Evolutionary conservation across 306 rosid genomes (phyloP).

Genomic region (Lotus japonicus): DNA sequence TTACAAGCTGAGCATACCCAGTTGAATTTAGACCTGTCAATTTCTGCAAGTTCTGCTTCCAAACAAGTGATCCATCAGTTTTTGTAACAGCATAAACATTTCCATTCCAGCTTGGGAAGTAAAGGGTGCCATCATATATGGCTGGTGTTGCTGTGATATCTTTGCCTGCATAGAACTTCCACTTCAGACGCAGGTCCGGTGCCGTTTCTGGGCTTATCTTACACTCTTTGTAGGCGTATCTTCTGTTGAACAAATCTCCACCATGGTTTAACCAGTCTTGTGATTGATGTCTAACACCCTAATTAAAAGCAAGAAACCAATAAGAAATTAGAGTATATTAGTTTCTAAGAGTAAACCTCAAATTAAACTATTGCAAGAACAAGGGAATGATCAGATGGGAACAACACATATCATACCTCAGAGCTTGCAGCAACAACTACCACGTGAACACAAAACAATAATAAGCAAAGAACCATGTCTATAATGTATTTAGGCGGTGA

Average conservation of each 20-base stretch:
- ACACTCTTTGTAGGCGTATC: constrained; percentile 44
- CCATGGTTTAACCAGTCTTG: constrained; percentile 64
- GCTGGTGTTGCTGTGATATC: constrained; percentile 63
- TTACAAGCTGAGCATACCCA: constrained; percentile 27
- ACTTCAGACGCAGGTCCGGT: constrained; percentile 33
- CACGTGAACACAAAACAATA: neutral
- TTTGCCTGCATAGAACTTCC: constrained; percentile 50
- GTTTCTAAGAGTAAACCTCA: neutral
- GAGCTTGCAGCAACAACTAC: neutral
- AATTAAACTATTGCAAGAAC: neutral
- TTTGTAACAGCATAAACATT: constrained; percentile 48
- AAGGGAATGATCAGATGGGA: neutral
- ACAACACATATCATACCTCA: neutral
- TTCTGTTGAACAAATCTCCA: constrained; percentile 52
- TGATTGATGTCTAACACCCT: constrained; percentile 1
- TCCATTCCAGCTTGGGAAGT: constrained; percentile 79
- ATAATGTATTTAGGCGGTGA: neutral
- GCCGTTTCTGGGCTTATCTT: constrained; percentile 43
- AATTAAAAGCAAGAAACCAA: neutral
- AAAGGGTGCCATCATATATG: constrained; percentile 32
- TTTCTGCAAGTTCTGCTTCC: constrained; percentile 27
- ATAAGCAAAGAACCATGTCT: neutral
- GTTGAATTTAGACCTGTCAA: constrained; percentile 44
- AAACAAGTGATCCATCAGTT: constrained; percentile 20
- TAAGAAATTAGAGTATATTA: too few relatives aligned